Evolutionary conservation across 148 eudicot species (phyloP).

Genomic region (Camellia sinensis): DNA sequence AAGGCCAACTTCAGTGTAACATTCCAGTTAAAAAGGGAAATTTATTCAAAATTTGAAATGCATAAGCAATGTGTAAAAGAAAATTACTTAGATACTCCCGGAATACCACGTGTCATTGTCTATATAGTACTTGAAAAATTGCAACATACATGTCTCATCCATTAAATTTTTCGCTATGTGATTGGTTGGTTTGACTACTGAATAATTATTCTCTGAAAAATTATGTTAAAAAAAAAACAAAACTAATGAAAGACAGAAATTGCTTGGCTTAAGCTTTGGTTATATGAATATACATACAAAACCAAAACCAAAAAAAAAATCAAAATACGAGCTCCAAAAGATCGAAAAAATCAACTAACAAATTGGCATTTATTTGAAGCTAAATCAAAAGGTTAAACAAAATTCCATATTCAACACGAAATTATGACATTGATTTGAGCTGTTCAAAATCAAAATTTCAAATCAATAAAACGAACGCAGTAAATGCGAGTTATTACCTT

Average conservation of each 20-base stretch:
- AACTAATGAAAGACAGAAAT: not conserved
- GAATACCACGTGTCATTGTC: too few species aligned
- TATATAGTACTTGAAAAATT: too few species aligned
- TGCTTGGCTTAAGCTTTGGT: too few species aligned
- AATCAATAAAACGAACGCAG: not conserved
- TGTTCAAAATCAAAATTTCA: not conserved
- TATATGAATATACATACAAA: too few species aligned
- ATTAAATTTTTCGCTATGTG: not conserved
- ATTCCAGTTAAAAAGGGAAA: not conserved
- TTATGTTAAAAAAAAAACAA: too few species aligned
- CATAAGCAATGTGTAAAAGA: too few species aligned
- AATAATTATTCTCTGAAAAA: too few species aligned
- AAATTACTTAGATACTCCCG: too few species aligned
- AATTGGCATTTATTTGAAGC: not conserved
- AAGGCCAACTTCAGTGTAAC: not conserved
- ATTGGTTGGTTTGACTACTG: too few species aligned
- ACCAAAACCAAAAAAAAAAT: too few species aligned
- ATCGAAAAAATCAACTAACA: too few species aligned
- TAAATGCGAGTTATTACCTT: not conserved
- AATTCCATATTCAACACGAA: not conserved
- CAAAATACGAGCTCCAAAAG: too few species aligned
- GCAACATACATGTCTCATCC: not conserved
- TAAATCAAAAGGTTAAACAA: not conserved
- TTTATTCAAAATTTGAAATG: not conserved
- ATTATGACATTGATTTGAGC: not conserved